Evolutionary conservation across 148 eudicot genomes (phyloP), one percentile per base, ranked within the genome.

Genomic region (Euryodendron excelsum): DNA sequence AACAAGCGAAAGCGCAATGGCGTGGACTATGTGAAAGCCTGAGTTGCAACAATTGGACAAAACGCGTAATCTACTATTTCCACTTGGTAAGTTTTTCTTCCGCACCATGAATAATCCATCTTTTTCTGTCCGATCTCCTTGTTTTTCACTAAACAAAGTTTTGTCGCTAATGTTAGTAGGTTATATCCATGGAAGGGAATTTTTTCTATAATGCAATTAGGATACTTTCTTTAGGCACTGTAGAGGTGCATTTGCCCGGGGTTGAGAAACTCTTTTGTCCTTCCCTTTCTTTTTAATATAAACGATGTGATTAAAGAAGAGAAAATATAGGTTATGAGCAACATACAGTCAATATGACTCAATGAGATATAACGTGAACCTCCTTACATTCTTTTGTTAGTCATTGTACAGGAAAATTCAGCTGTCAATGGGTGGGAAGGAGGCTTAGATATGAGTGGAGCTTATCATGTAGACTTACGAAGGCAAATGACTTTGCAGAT

Each of bases 1-100:
- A 90, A 90, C 81, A 88, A 91, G 83, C 80, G 98, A 75, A 91
- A 89, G 82, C 94, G 91, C 77, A 73, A 59, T 80, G 85, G 88
- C 47, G 53, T 47, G 45, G 91, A 83, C 68, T 87, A 79, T 80
- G 87, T 86, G 63, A 86, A 86, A 73, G 68, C 91, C 69, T 88
- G 84, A 86, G 47, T 37, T 75, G 23, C 56, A 20, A 41, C 80
- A 65, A 76, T 36, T 39, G 36, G 33, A 71, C 30, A 55, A 64
- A 25, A 58, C 2, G 18, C 31, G 21, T 45, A 8, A 52, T 21
- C 74, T 62, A 5, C n/a, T 48, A 62, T 36, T 53, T 63, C 61
- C 36, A 10, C 23, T 60, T 27, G 76, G 88, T 85, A 79, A 69
- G 80, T 34, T 61, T 53, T n/a, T 50, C 61, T 60, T 20, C 25